Evolutionary conservation across 2,329 filamentous ascomycete species (phyloP), one percentile per base, ranked within the genome.

Genomic region (Pseudocercospora cruenta): DNA sequence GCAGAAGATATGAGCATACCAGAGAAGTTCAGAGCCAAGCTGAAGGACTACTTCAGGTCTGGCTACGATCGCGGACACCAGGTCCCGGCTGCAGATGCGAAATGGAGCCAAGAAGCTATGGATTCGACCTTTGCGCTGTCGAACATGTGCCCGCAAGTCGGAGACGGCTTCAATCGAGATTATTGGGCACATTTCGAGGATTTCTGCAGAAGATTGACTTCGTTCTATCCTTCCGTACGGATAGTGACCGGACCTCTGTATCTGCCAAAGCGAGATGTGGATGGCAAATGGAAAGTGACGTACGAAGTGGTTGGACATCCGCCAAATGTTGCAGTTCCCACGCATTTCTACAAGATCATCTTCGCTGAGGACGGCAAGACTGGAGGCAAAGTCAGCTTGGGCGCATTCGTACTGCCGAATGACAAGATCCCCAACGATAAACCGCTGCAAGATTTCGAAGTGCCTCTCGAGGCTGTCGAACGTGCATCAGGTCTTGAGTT

Each of bases 101-200:
- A 96, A 82, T 99, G 95, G 94, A 92, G 89, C 69, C 95, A 99
- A 81, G 80, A 87, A 39, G 94, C 95, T 70, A 97, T 99, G 93
- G 89, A 99, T 81, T 92, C 92, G 65, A 99, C 95, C 2, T 99
- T 99, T 77, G 90, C 88, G 76, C 86, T 99, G 63, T 90, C 87
- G 77, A 99, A 99, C 82, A 99, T 99, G 94, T 97, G 94, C 77
- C 95, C 95, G 33, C 95, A 99, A 82, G 95, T 99, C 31, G 95
- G 95, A 71, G 93, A 97, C 77, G 95, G 95, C 66, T 99, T 99
- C 85, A 99, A 99, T 82, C 87, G 95, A 60, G 95, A 99, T 82
- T 99, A 99, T 86, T 99, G 95, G 95, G 91, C 95, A 43, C 95
- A 99, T 79, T 94, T 99, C 72, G 95, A 99, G 82, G 94, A 97